Percentiles rank a stretch among this genome's conserved stretches.
Evolutionary conservation across 305 asterid genomes (phyloP).

Genomic region (Solanum hybrid): DNA sequence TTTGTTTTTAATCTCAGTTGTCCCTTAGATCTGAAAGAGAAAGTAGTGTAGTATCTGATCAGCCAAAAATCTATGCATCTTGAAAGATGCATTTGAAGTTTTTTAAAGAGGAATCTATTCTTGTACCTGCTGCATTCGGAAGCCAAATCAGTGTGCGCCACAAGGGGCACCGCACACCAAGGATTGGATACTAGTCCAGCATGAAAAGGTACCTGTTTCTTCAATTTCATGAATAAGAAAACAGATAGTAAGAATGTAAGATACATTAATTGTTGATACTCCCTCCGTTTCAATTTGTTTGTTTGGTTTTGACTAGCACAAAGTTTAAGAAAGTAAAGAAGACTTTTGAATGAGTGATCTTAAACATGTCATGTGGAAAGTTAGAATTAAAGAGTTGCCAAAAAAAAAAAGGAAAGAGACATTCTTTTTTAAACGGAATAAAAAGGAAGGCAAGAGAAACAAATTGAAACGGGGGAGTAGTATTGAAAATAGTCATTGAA

Average conservation of each 20-base stretch:
- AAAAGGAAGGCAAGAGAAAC: not conserved
- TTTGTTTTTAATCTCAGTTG: constrained; percentile 29
- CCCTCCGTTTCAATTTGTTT: not conserved
- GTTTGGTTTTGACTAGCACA: too few relatives aligned
- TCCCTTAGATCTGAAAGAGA: constrained; percentile 40
- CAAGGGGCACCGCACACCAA: constrained; percentile 17
- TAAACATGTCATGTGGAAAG: too few relatives aligned
- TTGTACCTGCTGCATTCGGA: constrained; percentile 16
- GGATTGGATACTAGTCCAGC: constrained; percentile 26
- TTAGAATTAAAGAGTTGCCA: too few relatives aligned
- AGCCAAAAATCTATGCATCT: constrained; percentile 17
- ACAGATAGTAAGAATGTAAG: not conserved
- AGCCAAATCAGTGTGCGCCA: constrained; percentile 43
- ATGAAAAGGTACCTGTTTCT: constrained; percentile 29
- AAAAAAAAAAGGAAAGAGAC: too few relatives aligned
- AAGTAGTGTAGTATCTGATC: constrained; percentile 11
- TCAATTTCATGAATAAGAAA: not conserved
- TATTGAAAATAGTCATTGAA: not conserved
- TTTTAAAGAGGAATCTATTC: not conserved
- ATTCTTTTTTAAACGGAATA: not conserved
- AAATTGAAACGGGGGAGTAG: not conserved
- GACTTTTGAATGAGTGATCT: too few relatives aligned
- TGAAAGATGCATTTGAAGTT: constrained; percentile 31
- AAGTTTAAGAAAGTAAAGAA: too few relatives aligned
- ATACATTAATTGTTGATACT: not conserved